Conservation (phyloP, 805 yeast species). For the Wickerhamiella australiensis region DNA sequence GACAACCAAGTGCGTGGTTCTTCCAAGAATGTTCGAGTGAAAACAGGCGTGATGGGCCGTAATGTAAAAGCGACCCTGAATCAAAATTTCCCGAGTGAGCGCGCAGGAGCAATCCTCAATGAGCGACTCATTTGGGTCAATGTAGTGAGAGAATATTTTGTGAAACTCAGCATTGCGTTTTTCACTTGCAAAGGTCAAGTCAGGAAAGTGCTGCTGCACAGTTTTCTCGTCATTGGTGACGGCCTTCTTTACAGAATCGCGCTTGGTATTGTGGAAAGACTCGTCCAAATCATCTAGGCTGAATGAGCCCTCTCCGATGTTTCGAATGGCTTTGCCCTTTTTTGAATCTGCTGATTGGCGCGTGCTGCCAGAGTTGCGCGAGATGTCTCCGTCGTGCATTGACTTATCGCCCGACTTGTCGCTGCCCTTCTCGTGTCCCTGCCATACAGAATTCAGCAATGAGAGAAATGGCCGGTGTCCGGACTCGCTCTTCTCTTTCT, state of each 20-base stretch:
- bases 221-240: conserved; percentile 1
- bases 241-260: background rate
- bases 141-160: conserved; percentile 46
- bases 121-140: conserved; percentile 58
- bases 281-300: conserved; percentile 10
- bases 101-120: conserved; percentile 89
- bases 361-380: background rate
- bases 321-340: conserved; percentile 3
- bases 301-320: conserved; percentile 10
- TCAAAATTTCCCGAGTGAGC: conserved; percentile 65
- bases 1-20: conserved; percentile 73
- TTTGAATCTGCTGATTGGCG: background rate
- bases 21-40: conserved; percentile 75
- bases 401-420: background rate
- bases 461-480: conserved; percentile 5
- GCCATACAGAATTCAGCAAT: conserved; percentile 4
- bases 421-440: background rate
- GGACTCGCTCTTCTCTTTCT: background rate
- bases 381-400: background rate
- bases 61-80: conserved; percentile 79
- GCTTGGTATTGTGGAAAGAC: background rate
- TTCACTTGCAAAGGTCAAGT: conserved; percentile 37
- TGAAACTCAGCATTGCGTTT: conserved; percentile 68
- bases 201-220: conserved; percentile 7
- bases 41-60: conserved; percentile 72